Evolutionary conservation across 2,329 filamentous ascomycete genomes (phyloP).

Genomic region (Claviceps arundinis): DNA sequence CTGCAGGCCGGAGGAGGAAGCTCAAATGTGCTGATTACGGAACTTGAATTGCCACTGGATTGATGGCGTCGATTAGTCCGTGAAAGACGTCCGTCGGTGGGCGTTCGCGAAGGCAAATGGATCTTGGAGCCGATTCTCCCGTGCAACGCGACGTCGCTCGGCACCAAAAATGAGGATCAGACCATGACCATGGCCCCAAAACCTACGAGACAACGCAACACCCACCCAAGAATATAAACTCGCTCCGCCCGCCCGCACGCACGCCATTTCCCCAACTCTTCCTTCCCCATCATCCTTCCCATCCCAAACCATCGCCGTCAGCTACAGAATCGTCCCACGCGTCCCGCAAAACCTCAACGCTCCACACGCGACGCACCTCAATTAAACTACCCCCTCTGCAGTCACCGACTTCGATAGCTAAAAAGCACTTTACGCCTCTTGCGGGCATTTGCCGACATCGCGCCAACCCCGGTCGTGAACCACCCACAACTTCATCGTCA

Average conservation of each 20-base stretch:
- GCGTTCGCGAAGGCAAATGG: conserved; percentile 9
- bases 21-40: too few species aligned
- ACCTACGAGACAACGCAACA: conserved; percentile 21
- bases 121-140: conserved; percentile 21
- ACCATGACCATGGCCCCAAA: conserved; percentile 22
- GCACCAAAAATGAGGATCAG: conserved; percentile 27
- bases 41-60: too few species aligned
- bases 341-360: not conserved
- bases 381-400: not conserved
- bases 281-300: conserved; percentile 9
- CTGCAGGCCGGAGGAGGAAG: too few species aligned
- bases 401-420: not conserved
- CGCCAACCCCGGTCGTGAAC: not conserved
- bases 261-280: conserved; percentile 13
- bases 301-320: conserved; percentile 13
- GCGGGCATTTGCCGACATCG: not conserved
- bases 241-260: conserved; percentile 14
- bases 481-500: not conserved
- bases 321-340: conserved; percentile 14
- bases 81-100: conserved; percentile 8
- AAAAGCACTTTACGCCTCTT: not conserved
- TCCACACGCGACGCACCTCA: not conserved
- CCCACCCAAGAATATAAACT: conserved; percentile 19
- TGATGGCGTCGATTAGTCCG: too few species aligned
- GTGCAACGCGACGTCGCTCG: conserved; percentile 20